Base-by-base conservation (phyloP, 75 land plant genomes). In the Cupressus sempervirens region DNA sequence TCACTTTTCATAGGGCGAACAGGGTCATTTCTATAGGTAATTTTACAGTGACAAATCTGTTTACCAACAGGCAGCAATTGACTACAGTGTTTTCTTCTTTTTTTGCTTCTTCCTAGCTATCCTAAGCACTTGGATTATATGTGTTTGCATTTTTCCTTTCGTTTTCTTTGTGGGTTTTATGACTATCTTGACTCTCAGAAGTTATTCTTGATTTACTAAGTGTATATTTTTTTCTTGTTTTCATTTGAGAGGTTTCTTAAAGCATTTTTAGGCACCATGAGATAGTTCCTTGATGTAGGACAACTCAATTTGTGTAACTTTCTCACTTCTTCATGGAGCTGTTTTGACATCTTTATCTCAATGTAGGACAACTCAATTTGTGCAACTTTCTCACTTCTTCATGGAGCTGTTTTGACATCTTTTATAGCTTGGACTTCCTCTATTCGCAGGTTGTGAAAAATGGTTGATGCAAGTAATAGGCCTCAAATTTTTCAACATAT, bases 401-500 rank as follows among this genome's bases (percentile, higher is more conserved):
- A 11, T 70, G 73, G 65, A 29, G 2, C 30, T 29, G 8, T 29
- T 70, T 30, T n/a, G 73, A 70, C 34, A 70, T 70, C 11, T 70
- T 70, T 10, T 46, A 70, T 70, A 70, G 30, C 10, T 30, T 70
- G 73, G 73, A 30, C 23, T 9, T n/a, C 10, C 34, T 70, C 30
- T 70, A 70, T 70, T 70, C 9, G 34, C 34, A 70, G 73, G 73
- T 29, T 34, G 11, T 70, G 34, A 30, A 70, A 34, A 70, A 70
- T 70, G 73, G 73, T 88, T 89, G 91, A 89, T 85, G 86, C 73
- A 56, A 84, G 72, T 52, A 68, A 85, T 35, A 79, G 82, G 34
- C 91, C 91, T 7, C 91, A 89, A 76, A 89, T 89, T 29, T 46
- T 89, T 35, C 83, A 84, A 50, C 91, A 89, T 79, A 38, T 89